Evolutionary conservation across 164 flowering plant species (phyloP), one percentile per base, ranked within the genome.

Genomic region (Vitis rupestris): DNA sequence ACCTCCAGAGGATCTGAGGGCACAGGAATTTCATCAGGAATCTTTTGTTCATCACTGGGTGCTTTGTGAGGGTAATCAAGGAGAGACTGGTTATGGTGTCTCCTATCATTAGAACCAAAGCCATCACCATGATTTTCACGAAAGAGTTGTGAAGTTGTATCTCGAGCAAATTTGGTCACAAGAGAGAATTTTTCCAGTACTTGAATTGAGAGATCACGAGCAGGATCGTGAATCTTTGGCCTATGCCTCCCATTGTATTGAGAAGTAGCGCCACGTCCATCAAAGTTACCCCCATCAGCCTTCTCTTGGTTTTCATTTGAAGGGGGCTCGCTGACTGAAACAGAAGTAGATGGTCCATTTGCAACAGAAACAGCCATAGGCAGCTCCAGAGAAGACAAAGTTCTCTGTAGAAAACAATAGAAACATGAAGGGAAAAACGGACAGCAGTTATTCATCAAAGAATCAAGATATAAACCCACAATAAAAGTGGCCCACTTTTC

Each of bases 131-230:
- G 84, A 78, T 55, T 81, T 70, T 96, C 99, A 63, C 97, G 82
- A 62, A 96, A 87, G 61, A 96, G 83, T 49, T 96, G 98, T 14
- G 99, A 90, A 63, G 97, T 95, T 73, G 99, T 96, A 67, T 93
- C 98, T 51, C 99, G 89, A 44, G 99, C 99, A 86, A 93, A 93
- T 82, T 83, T 89, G 64, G 99, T 96, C 48, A 96, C 98, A 64
- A 90, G 98, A 44, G 99, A 96, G 69, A 96, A 96, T 73, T 93
- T 96, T 76, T 96, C 98, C 79, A 96, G 60, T 2, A 96, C 97
- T 61, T 93, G 97, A 78, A 96, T 87, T 61, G 98, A 89, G 56
- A 93, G 73, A 82, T 96, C 98, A 67, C 91, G 93, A 71, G 94
- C 88, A 79, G 99, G 98, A 88, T 93, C 99, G 48, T 87, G 80